phyloP scores from a whole-genome alignment of 768 basidiomycete genomes.

The Amanita subjunquillea region DNA sequence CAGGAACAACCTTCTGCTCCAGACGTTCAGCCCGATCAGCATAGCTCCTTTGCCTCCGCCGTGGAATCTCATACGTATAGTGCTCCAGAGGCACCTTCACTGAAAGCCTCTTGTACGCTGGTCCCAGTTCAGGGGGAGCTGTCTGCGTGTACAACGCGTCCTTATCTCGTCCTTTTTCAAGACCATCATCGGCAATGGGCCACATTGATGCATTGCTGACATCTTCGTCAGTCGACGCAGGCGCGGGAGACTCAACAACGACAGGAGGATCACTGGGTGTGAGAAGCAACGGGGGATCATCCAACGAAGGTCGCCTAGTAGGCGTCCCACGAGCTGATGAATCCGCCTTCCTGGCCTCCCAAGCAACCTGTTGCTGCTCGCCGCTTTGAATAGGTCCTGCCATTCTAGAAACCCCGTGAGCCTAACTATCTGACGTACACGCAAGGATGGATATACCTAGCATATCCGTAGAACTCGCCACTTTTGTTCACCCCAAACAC shows the following conservation, averaged over 20 bases:
- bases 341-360: slow-evolving; percentile 33
- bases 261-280: slow-evolving; percentile 25
- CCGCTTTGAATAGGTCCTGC: slow-evolving; percentile 46
- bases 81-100: not conserved
- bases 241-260: slow-evolving; percentile 34
- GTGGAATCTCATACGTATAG: not conserved
- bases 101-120: slow-evolving; percentile 22
- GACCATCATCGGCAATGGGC: not conserved
- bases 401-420: slow-evolving; percentile 42
- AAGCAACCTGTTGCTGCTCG: slow-evolving; percentile 36
- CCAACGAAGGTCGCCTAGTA: slow-evolving; percentile 7
- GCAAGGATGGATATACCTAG: slow-evolving; percentile 37
- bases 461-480: slow-evolving; percentile 92
- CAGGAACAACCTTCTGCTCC: not conserved
- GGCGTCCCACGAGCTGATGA: slow-evolving; percentile 8
- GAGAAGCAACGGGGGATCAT: slow-evolving; percentile 9
- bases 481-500: slow-evolving; percentile 92
- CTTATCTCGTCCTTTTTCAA: not conserved
- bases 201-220: not conserved
- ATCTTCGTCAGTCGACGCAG: slow-evolving; percentile 10
- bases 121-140: slow-evolving; percentile 45
- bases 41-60: not conserved
- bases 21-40: not conserved
- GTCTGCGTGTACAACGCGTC: slow-evolving; percentile 19
- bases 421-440: not conserved